Evolutionary conservation across 2,329 filamentous ascomycete species (phyloP).

Genomic region (Talaromyces sp.): DNA sequence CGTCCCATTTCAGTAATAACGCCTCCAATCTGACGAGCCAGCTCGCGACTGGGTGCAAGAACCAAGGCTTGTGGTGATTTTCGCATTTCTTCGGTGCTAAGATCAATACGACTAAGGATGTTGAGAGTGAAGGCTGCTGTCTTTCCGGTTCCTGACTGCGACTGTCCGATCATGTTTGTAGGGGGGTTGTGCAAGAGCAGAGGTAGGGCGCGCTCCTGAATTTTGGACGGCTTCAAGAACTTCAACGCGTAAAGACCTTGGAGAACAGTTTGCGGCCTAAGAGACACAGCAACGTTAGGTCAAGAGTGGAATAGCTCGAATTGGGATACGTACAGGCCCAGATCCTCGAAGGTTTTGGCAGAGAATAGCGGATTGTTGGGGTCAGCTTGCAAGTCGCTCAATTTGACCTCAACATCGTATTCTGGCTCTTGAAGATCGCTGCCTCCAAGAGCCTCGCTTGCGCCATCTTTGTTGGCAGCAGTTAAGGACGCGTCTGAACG

Average conservation of each 20-base stretch:
- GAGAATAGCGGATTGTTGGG: slow-evolving; percentile 85
- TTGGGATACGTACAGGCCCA: slow-evolving; percentile 70
- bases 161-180: slow-evolving; percentile 93
- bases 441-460: slow-evolving; percentile 40
- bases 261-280: slow-evolving; percentile 63
- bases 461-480: slow-evolving; percentile 37
- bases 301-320: neutral
- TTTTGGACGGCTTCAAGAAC: slow-evolving; percentile 95
- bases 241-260: slow-evolving; percentile 76
- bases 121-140: slow-evolving; percentile 95
- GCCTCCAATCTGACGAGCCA: slow-evolving; percentile 88
- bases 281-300: slow-evolving; percentile 7
- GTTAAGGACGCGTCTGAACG: slow-evolving; percentile 20
- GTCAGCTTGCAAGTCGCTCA: slow-evolving; percentile 84
- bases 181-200: slow-evolving; percentile 85
- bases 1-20: slow-evolving; percentile 82
- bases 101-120: slow-evolving; percentile 81
- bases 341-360: slow-evolving; percentile 76
- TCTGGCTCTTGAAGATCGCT: slow-evolving; percentile 66
- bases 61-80: slow-evolving; percentile 75
- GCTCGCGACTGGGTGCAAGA: slow-evolving; percentile 87
- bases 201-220: slow-evolving; percentile 91
- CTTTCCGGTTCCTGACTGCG: slow-evolving; percentile 98
- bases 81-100: slow-evolving; percentile 58
- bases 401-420: slow-evolving; percentile 87